Base-by-base conservation (phyloP, 257 asterid species). In the Nicotiana undulata region DNA sequence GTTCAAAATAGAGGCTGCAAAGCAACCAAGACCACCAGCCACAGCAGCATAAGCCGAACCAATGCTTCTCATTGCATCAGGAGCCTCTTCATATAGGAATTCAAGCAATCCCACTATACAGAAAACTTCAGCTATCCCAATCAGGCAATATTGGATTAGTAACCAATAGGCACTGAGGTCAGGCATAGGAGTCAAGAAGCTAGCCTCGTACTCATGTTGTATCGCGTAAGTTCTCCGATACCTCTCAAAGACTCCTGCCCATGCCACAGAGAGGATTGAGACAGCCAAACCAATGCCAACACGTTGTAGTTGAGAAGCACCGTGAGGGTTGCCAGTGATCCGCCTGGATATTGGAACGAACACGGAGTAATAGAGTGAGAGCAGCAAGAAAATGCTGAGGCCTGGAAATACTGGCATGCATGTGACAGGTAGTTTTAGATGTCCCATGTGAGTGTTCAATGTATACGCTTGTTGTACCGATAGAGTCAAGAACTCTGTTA, bases 401-500 rank as follows among this genome's bases (percentile, higher is more conserved):
- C 98, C 96, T 1, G 99, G 99, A 81, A 95, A 95, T 56, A 95
- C 99, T 0, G 99, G 99, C 99, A 93, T 95, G 92, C 98, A 93
- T 31, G 97, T 93, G 51, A 95, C 98, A 0, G 99, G 99, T 80
- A 95, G 97, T 84, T 95, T 95, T 77, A 95, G 87, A 44, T 75
- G 88, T 20, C 98, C 98, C 85, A 95, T 89, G 84, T 85, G 92
- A 77, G 99, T 95, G 90, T 95, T 95, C 75, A 95, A 64, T 6
- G 99, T 95, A 82, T 92, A 95, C 0, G 98, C 99, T 53, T 95
- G 99, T 81, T 95, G 99, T 56, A 93, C 98, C 28, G 99, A 95
- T 55, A 95, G 93, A 37, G 99, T 95, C 82, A 95, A 82, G 72
- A 83, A 95, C 87, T 91, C 99, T 5, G 98, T 93, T 56, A 95